Evolutionary conservation across 2,329 filamentous ascomycete species (phyloP).

Genomic region (Fusarium veterinarium): DNA sequence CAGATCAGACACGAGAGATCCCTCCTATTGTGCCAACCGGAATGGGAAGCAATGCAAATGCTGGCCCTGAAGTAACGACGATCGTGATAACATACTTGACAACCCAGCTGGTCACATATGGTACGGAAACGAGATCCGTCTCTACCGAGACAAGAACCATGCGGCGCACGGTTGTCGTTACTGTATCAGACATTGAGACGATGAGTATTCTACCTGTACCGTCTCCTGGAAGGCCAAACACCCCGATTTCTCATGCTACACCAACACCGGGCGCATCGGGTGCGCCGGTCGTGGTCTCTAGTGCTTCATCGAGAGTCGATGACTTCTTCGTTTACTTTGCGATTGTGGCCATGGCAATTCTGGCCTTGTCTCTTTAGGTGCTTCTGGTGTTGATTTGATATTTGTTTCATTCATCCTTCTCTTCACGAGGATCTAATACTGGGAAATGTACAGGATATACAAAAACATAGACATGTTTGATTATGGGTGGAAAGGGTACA

Average conservation of each 20-base stretch:
- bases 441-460: neutral
- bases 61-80: conserved; percentile 12
- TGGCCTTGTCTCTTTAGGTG: conserved; percentile 20
- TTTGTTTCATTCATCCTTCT: neutral
- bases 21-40: conserved; percentile 13
- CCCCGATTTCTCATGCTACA: neutral
- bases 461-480: conserved; percentile 1
- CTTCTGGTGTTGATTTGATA: neutral
- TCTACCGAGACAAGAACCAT: conserved; percentile 23
- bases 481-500: conserved; percentile 1
- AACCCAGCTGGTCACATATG: conserved; percentile 23
- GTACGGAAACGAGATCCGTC: conserved; percentile 5
- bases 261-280: conserved; percentile 29
- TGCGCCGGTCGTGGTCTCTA: conserved; percentile 1
- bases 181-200: conserved; percentile 2
- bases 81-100: conserved; percentile 30
- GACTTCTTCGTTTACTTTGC: conserved; percentile 23
- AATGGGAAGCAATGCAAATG: neutral
- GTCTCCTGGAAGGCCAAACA: conserved; percentile 1
- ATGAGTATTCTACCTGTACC: conserved; percentile 19
- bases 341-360: conserved; percentile 19
- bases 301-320: conserved; percentile 21
- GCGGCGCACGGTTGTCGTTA: conserved; percentile 27
- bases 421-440: conserved; percentile 2
- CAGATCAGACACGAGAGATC: neutral